phyloP scores from a whole-genome alignment of 2,329 filamentous ascomycete genomes.

The Xylaria sp. region DNA sequence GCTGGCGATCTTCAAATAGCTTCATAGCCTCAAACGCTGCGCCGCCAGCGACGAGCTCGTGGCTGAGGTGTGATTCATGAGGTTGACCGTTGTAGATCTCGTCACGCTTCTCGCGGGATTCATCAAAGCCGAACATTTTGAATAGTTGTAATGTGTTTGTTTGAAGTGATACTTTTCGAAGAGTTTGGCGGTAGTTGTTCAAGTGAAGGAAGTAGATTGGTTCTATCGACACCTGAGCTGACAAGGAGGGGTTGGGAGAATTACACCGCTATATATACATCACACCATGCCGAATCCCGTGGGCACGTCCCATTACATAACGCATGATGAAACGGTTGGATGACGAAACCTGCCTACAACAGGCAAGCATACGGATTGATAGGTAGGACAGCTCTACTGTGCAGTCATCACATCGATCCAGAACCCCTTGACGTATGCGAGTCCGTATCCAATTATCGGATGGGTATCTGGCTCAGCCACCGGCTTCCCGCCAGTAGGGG shows the following conservation, averaged over 20 bases:
- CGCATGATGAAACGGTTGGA: neutral
- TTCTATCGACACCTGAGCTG: neutral
- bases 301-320: neutral
- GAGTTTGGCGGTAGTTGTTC: too few relatives aligned
- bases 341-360: slow-evolving; percentile 6
- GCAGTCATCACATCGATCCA: neutral
- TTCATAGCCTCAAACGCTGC: slow-evolving; percentile 83
- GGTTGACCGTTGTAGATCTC: slow-evolving; percentile 48
- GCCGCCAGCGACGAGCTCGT: slow-evolving; percentile 77
- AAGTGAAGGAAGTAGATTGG: neutral
- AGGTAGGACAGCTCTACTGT: neutral
- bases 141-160: slow-evolving; percentile 12
- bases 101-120: slow-evolving; percentile 51
- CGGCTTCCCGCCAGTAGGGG: neutral
- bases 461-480: neutral
- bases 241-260: slow-evolving; percentile 3
- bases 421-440: neutral
- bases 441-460: neutral
- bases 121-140: slow-evolving; percentile 45
- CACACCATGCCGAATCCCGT: neutral
- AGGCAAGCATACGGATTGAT: neutral
- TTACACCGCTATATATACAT: neutral
- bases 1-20: slow-evolving; percentile 77
- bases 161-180: neutral
- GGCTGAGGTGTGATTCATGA: slow-evolving; percentile 69